These are phyloP conservation scores for Botrytis fabae DNA, from an alignment of 2,329 filamentous ascomycete species.

Conservation along the genomic window DNA sequence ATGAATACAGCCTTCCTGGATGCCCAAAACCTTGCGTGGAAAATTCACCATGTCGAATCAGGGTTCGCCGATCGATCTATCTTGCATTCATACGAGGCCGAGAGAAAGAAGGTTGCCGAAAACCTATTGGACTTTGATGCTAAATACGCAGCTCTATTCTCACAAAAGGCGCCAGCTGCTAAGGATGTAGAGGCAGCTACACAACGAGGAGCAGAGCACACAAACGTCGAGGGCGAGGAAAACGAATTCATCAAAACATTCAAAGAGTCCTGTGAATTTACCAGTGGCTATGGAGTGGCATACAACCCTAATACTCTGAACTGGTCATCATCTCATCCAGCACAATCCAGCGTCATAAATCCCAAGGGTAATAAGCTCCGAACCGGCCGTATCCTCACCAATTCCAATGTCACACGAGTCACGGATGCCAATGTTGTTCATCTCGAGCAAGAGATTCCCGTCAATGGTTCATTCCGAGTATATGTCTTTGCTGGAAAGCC, in stretches of 20 bases:
- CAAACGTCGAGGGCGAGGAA: constrained; percentile 48
- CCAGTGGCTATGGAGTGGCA: constrained; percentile 85
- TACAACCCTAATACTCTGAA: constrained; percentile 83
- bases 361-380: constrained; percentile 64
- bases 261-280: constrained; percentile 90
- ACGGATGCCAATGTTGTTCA: constrained; percentile 88
- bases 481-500: constrained; percentile 81
- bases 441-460: constrained; percentile 83
- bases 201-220: constrained; percentile 37
- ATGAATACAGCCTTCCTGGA: constrained; percentile 82
- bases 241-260: constrained; percentile 87
- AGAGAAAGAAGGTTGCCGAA: constrained; percentile 83
- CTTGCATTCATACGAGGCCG: constrained; percentile 81
- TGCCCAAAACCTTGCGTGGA: constrained; percentile 91
- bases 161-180: constrained; percentile 70
- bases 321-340: constrained; percentile 73
- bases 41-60: constrained; percentile 85
- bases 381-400: constrained; percentile 74
- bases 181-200: constrained; percentile 71
- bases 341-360: constrained; percentile 68
- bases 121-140: constrained; percentile 83
- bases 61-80: constrained; percentile 76
- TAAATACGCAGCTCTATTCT: constrained; percentile 88
- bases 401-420: constrained; percentile 80
- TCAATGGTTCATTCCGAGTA: constrained; percentile 85